Conservation (phyloP, 352 stramenopile species). For the Phytophthora pseudosyringae region DNA sequence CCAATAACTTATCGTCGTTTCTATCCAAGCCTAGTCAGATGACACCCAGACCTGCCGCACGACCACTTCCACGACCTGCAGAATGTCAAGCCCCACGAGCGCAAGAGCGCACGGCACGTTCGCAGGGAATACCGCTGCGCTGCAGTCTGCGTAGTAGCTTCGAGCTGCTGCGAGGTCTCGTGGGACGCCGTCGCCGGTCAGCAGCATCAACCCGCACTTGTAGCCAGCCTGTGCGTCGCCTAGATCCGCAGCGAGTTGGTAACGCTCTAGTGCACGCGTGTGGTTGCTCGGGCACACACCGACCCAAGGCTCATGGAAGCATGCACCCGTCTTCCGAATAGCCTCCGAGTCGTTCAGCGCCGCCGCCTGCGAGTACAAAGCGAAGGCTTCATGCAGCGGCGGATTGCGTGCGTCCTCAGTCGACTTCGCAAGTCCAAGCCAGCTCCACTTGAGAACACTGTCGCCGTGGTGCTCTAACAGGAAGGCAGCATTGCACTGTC, state of each 20-base stretch:
- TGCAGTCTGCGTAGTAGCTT: conserved; percentile 62
- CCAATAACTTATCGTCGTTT: conserved; percentile 30
- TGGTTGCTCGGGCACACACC: conserved; percentile 62
- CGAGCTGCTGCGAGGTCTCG: conserved; percentile 49
- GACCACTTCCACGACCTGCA: conserved; percentile 16
- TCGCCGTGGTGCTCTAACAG: conserved; percentile 67
- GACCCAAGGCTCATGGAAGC: conserved; percentile 67
- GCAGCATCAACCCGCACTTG: conserved; percentile 66
- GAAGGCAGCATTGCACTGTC: conserved; percentile 73
- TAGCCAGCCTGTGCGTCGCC: conserved; percentile 71
- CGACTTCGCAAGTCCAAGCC: conserved; percentile 28
- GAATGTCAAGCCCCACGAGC: conserved; percentile 41
- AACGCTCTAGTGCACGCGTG: conserved; percentile 59
- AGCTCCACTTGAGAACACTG: conserved; percentile 44
- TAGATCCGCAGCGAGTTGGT: conserved; percentile 54
- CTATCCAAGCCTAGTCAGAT: conserved; percentile 15
- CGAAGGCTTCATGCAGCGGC: conserved; percentile 53
- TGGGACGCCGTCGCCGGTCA: conserved; percentile 52
- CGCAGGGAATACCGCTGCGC: conserved; percentile 54
- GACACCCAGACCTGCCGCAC: conserved; percentile 15
- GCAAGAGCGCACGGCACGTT: conserved; percentile 68
- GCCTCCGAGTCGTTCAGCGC: conserved; percentile 76
- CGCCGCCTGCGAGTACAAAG: conserved; percentile 59
- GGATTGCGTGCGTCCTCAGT: conserved; percentile 8
- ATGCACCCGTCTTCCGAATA: conserved; percentile 69